Evolutionary conservation across 1,139 yeast species (phyloP).

Genomic region (Blastobotrys raffinosifermentans): DNA sequence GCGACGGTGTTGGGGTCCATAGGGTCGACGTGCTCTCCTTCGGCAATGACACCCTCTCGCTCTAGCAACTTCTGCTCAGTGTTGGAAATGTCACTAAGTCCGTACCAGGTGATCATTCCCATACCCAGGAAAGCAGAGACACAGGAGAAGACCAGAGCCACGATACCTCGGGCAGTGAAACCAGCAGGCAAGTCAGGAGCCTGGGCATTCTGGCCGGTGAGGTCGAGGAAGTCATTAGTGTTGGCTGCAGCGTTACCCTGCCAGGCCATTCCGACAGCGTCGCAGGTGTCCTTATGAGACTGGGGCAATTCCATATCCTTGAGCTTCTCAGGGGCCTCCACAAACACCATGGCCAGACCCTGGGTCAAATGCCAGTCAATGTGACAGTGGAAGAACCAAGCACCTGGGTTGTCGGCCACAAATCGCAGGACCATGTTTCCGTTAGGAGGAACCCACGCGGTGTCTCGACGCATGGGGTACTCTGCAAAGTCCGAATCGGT

Average conservation of each 20-base stretch:
- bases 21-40: slow-evolving; percentile 16
- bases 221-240: slow-evolving; percentile 52
- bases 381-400: slow-evolving; percentile 93
- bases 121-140: slow-evolving; percentile 77
- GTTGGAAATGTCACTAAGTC: slow-evolving; percentile 54
- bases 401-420: slow-evolving; percentile 81
- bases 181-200: slow-evolving; percentile 64
- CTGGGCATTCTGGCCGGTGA: slow-evolving; percentile 70
- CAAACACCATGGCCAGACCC: slow-evolving; percentile 68
- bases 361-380: slow-evolving; percentile 92
- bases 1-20: too few relatives aligned
- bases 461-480: slow-evolving; percentile 66
- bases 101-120: slow-evolving; percentile 69
- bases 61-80: slow-evolving; percentile 20
- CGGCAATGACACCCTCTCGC: slow-evolving; percentile 18
- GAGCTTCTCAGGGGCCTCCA: slow-evolving; percentile 69
- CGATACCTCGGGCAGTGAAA: slow-evolving; percentile 83
- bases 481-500: slow-evolving; percentile 52
- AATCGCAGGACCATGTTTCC: slow-evolving; percentile 63
- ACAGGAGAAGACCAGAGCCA: slow-evolving; percentile 78
- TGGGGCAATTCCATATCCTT: slow-evolving; percentile 46
- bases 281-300: slow-evolving; percentile 57
- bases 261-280: slow-evolving; percentile 42
- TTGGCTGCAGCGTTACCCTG: slow-evolving; percentile 88
- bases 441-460: slow-evolving; percentile 57